Percentiles rank a stretch among this genome's conserved stretches.
These are phyloP conservation scores for Plantago elongata DNA, from an alignment of 257 asterid species.

Conservation along the genomic window DNA sequence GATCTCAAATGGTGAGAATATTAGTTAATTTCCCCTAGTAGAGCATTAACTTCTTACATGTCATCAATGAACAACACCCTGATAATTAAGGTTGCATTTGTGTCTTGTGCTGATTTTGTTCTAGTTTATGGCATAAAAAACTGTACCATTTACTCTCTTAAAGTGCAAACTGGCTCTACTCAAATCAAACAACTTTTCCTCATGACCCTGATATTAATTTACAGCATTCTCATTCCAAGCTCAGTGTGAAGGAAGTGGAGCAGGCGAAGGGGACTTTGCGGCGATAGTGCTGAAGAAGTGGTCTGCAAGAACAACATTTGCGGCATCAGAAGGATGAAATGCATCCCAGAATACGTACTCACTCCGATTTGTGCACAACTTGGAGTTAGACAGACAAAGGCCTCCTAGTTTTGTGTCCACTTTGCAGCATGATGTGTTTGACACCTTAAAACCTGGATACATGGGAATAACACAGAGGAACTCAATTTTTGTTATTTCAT, in stretches of 20 bases:
- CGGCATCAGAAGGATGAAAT: slow-evolving; percentile 85
- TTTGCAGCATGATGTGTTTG: slow-evolving; percentile 72
- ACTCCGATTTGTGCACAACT: slow-evolving; percentile 39
- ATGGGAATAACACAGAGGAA: background rate
- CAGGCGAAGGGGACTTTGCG: slow-evolving; percentile 32
- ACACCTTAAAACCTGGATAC: slow-evolving; percentile 59
- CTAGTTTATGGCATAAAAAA: too few species aligned
- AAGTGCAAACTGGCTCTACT: too few species aligned
- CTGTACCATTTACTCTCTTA: too few species aligned
- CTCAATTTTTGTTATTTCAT: too few species aligned
- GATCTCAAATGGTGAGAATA: too few species aligned
- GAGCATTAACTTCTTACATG: too few species aligned
- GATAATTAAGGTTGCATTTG: too few species aligned
- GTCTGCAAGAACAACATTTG: slow-evolving; percentile 64
- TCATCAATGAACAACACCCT: too few species aligned
- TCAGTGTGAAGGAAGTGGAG: slow-evolving; percentile 36
- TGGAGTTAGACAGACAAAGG: slow-evolving; percentile 63
- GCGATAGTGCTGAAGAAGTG: slow-evolving; percentile 35
- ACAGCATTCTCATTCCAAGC: background rate
- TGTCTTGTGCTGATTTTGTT: too few species aligned
- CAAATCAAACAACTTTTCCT: too few species aligned
- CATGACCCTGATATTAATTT: too few species aligned
- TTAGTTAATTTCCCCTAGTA: too few species aligned
- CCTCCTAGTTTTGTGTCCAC: slow-evolving; percentile 67
- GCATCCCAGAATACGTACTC: slow-evolving; percentile 87